Conservation (phyloP, 257 asterid genomes). For the Ajuga chamaepitys region DNA sequence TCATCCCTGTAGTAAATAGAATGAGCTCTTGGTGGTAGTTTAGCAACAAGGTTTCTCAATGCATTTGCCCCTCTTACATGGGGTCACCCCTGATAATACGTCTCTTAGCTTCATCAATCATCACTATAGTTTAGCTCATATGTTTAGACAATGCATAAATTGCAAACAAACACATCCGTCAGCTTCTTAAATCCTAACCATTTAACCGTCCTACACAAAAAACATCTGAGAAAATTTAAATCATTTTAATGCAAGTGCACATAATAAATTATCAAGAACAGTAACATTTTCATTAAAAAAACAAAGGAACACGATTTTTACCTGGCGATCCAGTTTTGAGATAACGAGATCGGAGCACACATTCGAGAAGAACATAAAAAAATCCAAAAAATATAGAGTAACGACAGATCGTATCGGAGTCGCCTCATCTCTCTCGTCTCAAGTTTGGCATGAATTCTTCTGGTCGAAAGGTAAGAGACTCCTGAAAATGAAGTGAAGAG, state of each 20-base stretch:
- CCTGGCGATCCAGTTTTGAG: constrained; percentile 84
- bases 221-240: no score
- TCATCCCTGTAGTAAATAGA: constrained; percentile 96
- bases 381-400: constrained; percentile 20
- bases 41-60: constrained; percentile 63
- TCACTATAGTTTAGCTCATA: background rate
- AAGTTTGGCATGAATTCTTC: constrained; percentile 1
- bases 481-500: constrained; percentile 1
- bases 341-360: constrained; percentile 68
- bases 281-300: background rate
- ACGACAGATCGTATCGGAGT: constrained; percentile 22
- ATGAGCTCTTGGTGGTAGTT: constrained; percentile 86
- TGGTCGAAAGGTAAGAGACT: background rate
- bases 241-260: no score
- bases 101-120: constrained; percentile 4
- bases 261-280: background rate
- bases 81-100: constrained; percentile 76
- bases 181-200: constrained; percentile 24
- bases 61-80: constrained; percentile 81
- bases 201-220: background rate
- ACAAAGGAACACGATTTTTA: background rate
- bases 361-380: constrained; percentile 26
- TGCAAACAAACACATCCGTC: background rate
- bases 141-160: background rate
- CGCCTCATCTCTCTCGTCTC: constrained; percentile 27